Conservation (phyloP, 139 green algal species). For the Chlamydomonas incerta region DNA sequence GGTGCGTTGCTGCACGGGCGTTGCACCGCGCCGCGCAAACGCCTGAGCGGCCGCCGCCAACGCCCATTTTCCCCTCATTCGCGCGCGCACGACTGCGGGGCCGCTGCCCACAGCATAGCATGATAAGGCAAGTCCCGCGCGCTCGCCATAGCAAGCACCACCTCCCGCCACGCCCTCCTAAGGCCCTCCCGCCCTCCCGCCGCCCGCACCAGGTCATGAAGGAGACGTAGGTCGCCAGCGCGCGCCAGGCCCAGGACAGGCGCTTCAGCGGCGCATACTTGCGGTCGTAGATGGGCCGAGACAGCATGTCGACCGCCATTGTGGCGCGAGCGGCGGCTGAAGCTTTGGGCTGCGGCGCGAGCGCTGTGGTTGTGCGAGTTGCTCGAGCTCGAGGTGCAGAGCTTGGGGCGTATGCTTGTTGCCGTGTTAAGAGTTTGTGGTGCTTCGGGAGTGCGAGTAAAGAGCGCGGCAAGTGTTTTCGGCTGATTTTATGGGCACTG, state of each 20-base stretch:
- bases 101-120: no score
- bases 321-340: background rate
- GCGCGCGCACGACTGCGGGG: no score
- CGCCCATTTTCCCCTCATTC: background rate
- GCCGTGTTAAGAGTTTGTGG: background rate
- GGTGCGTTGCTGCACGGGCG: no score
- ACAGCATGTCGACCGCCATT: background rate
- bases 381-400: background rate
- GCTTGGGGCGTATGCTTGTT: background rate
- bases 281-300: conserved; percentile 39
- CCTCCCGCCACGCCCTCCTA: background rate
- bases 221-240: conserved; percentile 18
- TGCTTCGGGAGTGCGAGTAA: background rate
- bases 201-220: conserved; percentile 37
- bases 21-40: no score
- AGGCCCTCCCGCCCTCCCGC: no score
- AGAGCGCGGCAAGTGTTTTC: background rate
- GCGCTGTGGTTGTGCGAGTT: background rate
- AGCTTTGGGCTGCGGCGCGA: background rate
- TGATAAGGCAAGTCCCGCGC: no score
- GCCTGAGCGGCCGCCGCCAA: no score
- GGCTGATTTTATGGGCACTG: no score
- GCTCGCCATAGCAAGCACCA: no score
- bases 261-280: conserved; percentile 9
- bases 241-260: conserved; percentile 31